Conservation (phyloP, 305 asterid genomes). For the Ajuga reptans region DNA sequence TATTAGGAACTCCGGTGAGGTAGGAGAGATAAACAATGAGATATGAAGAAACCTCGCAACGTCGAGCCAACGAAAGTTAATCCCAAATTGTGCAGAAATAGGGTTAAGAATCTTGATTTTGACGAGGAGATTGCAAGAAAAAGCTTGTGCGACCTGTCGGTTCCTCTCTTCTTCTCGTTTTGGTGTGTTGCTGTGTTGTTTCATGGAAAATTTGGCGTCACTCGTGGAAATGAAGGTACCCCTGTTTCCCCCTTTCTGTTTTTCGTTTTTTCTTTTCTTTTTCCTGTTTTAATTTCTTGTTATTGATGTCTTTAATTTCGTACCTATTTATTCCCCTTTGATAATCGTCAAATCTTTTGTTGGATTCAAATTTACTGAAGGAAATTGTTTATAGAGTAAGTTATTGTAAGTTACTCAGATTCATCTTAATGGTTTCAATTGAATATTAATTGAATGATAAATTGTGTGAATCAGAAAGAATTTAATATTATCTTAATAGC, state of each 20-base stretch:
- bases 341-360: neutral
- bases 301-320: neutral
- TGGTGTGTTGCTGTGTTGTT: slow-evolving; percentile 46
- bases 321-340: neutral
- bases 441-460: neutral
- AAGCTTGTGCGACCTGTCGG: slow-evolving; percentile 40
- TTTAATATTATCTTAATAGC: too few relatives aligned
- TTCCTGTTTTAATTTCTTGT: neutral
- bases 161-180: slow-evolving; percentile 47
- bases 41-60: slow-evolving; percentile 43
- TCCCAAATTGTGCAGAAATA: slow-evolving; percentile 22
- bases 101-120: slow-evolving; percentile 14
- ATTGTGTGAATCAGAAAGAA: neutral
- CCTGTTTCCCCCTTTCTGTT: neutral
- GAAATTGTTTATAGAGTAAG: neutral
- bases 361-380: slow-evolving; percentile 6
- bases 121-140: slow-evolving; percentile 22
- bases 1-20: neutral
- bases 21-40: slow-evolving; percentile 30
- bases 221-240: slow-evolving; percentile 65
- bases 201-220: slow-evolving; percentile 47
- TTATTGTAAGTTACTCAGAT: neutral
- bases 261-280: neutral
- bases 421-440: neutral
- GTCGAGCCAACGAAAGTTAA: slow-evolving; percentile 27